A percentile compares a stretch with the other conserved stretches of the same genome.
These are phyloP conservation scores for Serendipita vermifera DNA, from an alignment of 768 basidiomycete genomes.

Conservation along the genomic window DNA sequence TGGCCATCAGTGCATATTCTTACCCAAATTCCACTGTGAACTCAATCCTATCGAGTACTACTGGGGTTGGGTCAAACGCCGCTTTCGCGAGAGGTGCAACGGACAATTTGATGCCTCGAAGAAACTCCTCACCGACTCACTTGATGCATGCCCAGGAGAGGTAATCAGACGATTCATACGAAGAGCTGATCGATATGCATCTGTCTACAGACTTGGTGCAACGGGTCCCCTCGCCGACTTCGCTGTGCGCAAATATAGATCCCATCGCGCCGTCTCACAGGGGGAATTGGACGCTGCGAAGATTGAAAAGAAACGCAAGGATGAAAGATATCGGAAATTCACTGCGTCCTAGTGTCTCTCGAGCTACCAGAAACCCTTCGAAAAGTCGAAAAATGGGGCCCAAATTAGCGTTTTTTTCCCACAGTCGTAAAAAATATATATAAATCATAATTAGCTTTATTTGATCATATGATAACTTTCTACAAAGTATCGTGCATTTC, in stretches of 20 bases:
- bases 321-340: not conserved
- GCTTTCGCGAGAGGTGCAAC: constrained; percentile 24
- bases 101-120: constrained; percentile 25
- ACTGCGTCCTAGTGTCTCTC: no score
- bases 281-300: constrained; percentile 22
- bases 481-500: no score
- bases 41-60: constrained; percentile 19
- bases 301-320: not conserved
- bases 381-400: no score
- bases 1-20: constrained; percentile 13
- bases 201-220: constrained; percentile 26
- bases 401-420: no score
- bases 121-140: constrained; percentile 18
- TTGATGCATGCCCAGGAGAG: constrained; percentile 28
- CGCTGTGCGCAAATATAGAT: constrained; percentile 27
- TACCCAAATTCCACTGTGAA: constrained; percentile 14
- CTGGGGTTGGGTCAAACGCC: constrained; percentile 28
- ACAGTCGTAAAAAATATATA: no score
- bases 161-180: constrained; percentile 29
- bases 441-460: no score
- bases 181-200: constrained; percentile 26
- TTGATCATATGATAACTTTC: no score
- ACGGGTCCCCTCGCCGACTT: constrained; percentile 29
- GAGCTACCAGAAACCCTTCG: no score
- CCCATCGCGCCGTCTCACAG: constrained; percentile 23